phyloP scores from a whole-genome alignment of 2,329 filamentous ascomycete genomes.

The Arthrobotrys sinensis region DNA sequence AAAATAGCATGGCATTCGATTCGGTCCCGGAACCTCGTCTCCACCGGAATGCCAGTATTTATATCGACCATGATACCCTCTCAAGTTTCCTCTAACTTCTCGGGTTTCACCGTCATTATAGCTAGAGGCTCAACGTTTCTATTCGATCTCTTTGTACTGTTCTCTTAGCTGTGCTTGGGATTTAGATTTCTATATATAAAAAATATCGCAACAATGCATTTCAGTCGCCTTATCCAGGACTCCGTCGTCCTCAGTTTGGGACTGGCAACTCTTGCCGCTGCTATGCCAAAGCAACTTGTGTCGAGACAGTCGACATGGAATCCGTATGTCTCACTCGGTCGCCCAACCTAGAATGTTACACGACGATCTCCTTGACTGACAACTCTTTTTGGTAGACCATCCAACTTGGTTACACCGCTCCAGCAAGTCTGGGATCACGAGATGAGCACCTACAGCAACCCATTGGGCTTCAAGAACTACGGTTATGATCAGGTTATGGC shows the following conservation, averaged over 20 bases:
- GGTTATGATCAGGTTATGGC: slow-evolving; percentile 52
- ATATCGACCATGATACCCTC: slow-evolving; percentile 14
- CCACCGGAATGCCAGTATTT: slow-evolving; percentile 16
- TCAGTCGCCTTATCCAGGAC: slow-evolving; percentile 43
- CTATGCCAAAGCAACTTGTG: slow-evolving; percentile 38
- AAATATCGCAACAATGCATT: slow-evolving; percentile 29
- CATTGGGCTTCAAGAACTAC: slow-evolving; percentile 54
- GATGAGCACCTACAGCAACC: slow-evolving; percentile 37
- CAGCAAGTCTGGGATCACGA: slow-evolving; percentile 51
- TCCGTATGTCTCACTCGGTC: slow-evolving; percentile 35
- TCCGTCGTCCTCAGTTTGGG: slow-evolving; percentile 27
- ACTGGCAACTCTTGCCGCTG: slow-evolving; percentile 31
- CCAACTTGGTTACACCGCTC: slow-evolving; percentile 49
- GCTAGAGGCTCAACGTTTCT: slow-evolving; percentile 3
- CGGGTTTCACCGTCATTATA: slow-evolving; percentile 16
- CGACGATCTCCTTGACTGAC: background rate
- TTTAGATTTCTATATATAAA: background rate
- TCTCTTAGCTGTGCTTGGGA: slow-evolving; percentile 19
- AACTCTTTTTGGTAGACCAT: slow-evolving; percentile 15
- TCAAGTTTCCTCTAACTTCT: background rate
- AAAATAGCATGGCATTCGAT: slow-evolving; percentile 2
- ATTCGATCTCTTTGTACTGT: slow-evolving; percentile 16
- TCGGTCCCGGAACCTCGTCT: background rate
- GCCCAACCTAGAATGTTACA: background rate
- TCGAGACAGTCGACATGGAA: slow-evolving; percentile 54